phyloP scores from a whole-genome alignment of 805 yeast species.

The Lipomyces orientalis region DNA sequence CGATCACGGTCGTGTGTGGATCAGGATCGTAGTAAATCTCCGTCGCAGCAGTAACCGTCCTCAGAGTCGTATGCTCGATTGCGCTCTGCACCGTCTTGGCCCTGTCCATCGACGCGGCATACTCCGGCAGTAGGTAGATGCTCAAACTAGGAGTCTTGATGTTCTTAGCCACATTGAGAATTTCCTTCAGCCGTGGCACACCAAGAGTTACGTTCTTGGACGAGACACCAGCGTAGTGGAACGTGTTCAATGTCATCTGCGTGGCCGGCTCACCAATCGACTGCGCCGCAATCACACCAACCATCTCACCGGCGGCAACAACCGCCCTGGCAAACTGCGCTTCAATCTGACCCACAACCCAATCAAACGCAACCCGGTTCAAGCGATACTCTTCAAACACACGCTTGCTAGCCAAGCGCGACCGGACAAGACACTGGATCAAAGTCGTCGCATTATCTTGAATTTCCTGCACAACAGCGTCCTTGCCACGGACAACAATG shows the following conservation, averaged over 20 bases:
- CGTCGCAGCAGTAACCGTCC: conserved; percentile 95
- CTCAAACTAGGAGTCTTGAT: conserved; percentile 99
- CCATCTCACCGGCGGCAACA: conserved; percentile 98
- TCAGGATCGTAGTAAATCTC: conserved; percentile 98
- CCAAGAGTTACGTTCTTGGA: conserved; percentile 95
- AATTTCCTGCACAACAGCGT: conserved; percentile 76
- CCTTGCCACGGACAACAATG: conserved; percentile 81
- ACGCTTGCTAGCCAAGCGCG: conserved; percentile 88
- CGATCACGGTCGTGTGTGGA: conserved; percentile 94
- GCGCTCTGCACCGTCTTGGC: conserved; percentile 97
- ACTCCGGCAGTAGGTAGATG: conserved; percentile 81
- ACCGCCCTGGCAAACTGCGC: conserved; percentile 89
- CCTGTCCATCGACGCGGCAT: conserved; percentile 85
- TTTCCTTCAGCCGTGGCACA: conserved; percentile 97
- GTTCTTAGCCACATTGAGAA: conserved; percentile 96
- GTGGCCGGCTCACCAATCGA: conserved; percentile 99
- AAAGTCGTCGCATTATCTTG: conserved; percentile 89
- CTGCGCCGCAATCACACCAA: conserved; percentile 96
- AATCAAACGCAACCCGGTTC: conserved; percentile 84
- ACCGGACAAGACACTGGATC: conserved; percentile 90
- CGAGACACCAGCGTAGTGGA: conserved; percentile 98
- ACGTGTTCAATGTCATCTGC: conserved; percentile 95
- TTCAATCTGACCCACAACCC: conserved; percentile 95
- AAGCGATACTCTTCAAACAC: conserved; percentile 88
- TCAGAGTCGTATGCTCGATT: conserved; percentile 92